Base-by-base conservation (phyloP, 768 basidiomycete species). In the Rhodocollybia butyracea region DNA sequence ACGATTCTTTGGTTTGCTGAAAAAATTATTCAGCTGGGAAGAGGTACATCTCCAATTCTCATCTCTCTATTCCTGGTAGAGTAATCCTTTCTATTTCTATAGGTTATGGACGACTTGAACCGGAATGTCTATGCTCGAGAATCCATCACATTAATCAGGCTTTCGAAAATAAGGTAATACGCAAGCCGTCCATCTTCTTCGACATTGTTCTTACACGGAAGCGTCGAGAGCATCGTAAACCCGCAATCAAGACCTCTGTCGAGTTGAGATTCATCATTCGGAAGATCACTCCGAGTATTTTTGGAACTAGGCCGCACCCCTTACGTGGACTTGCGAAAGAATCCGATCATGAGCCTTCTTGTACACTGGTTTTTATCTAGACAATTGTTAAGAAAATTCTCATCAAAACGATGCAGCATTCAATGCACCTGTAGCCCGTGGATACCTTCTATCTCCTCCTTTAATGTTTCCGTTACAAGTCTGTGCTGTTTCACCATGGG, bases 401-500 rank as follows among this genome's bases (percentile, higher is more conserved):
- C 41, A 50, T 7, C 22, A 51, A 15, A 42, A 31, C 22, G 19
- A 27, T n/a, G 19, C n/a, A 45, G 13, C 15, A 29, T 17, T 19
- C 17, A 19, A 67, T 84, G 54, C 57, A 93, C 96, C 79, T 98
- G 95, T 26, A 99, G 71, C 3, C 97, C 97, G 67, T 99, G 97
- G 51, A 98, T 95, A 12, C 80, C 85, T 63, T 84, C 81, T 46
- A 99, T 93, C 67, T 98, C 97, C 63, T 87, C 75, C 72, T 95
- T 94, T 59, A 99, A 72, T 10, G 81, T 78, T 57, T 91, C 81
- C 12, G 89, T 95, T 36, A 99, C 94, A 27, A 97, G 75, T 57
- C 85, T 84, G 70, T 99, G 97, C 69, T 99, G 97, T 75, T 97
- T 95, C 52, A 98, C 85, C 40, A 84, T 88, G 1, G 90, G 70